Base-by-base conservation (phyloP, 2,329 filamentous ascomycete species). In the Bipolaris zeicola region DNA sequence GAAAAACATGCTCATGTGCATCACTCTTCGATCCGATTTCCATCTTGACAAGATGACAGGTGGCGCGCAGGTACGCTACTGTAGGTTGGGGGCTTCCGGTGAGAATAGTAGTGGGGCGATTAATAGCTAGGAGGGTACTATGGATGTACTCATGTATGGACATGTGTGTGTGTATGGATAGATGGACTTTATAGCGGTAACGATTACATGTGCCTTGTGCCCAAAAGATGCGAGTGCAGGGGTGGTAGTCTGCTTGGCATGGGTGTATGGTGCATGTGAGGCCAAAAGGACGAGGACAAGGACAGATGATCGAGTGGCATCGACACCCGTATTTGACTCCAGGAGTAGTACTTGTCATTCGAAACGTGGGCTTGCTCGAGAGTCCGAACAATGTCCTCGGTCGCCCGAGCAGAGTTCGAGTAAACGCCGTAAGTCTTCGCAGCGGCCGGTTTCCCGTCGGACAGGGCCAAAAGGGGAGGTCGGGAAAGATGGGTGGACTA, bases 401-500 rank as follows among this genome's bases (percentile, higher is more conserved):
- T n/a, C 24, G 50, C 59, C 66, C 66, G 66, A 68, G 57, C 37
- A 52, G 51, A 46, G 16, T 18, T 65, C 64, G 64, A 67, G 38
- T 33, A 37, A 65, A 62, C 13, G 48, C 66, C 66, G 66, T 59
- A 20, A 34, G n/a, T 37, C 37, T 50, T 49, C 45, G 42, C 37
- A 54, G 43, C 57, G 47, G 54, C 37, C 42, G 36, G 43, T 68
- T 68, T 62, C 28, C 66, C 66, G 66, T 59, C 66, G 66, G 65
- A 44, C 24, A 67, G 53, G 44, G 28, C 38, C 43, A 52, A 37
- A 57, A 34, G 33, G 24, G 22, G 46, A 31, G 20, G 7, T 46
- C 52, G 58, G 60, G 60, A 50, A 63, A 59, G 44, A 33, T 31
- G 28, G 11, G 52, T 37, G 39, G 48, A 31, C 48, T 59, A 54